These are phyloP conservation scores for Wickerhamomyces ciferrii DNA, from an alignment of 805 yeast genomes.

Conservation along the genomic window DNA sequence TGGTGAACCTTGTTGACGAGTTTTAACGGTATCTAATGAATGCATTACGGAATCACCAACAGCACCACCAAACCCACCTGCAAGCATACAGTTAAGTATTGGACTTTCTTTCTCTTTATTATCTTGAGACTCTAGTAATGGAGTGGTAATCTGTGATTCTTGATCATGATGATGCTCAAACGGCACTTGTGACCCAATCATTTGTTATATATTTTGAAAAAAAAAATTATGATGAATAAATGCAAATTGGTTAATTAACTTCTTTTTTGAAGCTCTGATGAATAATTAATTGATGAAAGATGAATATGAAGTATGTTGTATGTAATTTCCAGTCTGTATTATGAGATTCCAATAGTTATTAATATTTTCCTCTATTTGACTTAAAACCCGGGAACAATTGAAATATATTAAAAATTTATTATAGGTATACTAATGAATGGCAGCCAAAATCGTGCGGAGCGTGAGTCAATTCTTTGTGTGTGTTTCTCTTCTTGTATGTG, in stretches of 20 bases:
- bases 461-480: too few species aligned
- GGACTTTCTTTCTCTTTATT: conserved; percentile 27
- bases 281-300: not conserved
- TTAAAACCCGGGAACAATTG: not conserved
- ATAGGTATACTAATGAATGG: not conserved
- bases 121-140: not conserved
- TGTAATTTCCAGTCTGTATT: not conserved
- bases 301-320: not conserved
- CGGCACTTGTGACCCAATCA: not conserved
- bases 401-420: too few species aligned
- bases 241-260: too few species aligned
- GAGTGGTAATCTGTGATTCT: not conserved
- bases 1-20: conserved; percentile 95
- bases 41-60: conserved; percentile 93
- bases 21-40: conserved; percentile 93
- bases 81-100: conserved; percentile 59
- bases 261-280: too few species aligned
- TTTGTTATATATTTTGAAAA: not conserved
- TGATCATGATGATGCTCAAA: not conserved
- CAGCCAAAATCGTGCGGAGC: too few species aligned
- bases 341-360: not conserved
- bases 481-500: not conserved
- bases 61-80: conserved; percentile 94
- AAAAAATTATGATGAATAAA: too few species aligned
- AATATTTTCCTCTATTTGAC: not conserved